Base-by-base conservation (phyloP, 2,329 filamentous ascomycete species). In the Xylariaceae sp. region DNA sequence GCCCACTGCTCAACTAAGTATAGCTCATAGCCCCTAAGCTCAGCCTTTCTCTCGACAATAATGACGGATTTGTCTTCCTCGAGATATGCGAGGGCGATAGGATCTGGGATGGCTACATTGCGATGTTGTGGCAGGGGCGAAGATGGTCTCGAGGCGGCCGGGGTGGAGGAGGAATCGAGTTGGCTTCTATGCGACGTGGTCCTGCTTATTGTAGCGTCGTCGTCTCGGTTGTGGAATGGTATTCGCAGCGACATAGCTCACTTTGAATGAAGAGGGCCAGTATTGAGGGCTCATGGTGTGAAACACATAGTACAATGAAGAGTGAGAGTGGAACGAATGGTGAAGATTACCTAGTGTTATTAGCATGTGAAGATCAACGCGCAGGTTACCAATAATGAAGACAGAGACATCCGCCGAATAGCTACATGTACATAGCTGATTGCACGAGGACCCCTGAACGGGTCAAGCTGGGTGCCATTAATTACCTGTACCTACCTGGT, bases 1-100 rank as follows among this genome's bases (percentile, higher is more conserved):
- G 89, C 89, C 93, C 93, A 98, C 74, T 98, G 93, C 66, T 97
- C 93, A 54, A 97, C 89, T 14, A 97, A 71, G 66, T 97, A 97
- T 50, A 92, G 75, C 65, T 97, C 91, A 67, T 96, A 97, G 54
- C 92, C 92, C 49, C 79, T 71, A 5, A 98, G 76, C 40, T 78
- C 72, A 40, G 77, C 75, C 44, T 82, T 80, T 42, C 85, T 83
- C 56, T 91, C 81, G 53, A 95, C 74, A 6, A 95, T 82, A 3
- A 74, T 76, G 4, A 89, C 90, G 5, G 79, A 80, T 1, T 82
- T 74, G 54, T 97, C 93, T 62, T 94, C 87, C 70, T 95, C 87
- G 19, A 98, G 80, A 61, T 92, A 95, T 51, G 71, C 71, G 52
- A 81, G 76, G 7, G 78, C 76, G 40, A 80, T 70, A 16, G 78